These are phyloP conservation scores for Diphasiastrum complanatum DNA, from an alignment of 83 land plant genomes.

Conservation along the genomic window DNA sequence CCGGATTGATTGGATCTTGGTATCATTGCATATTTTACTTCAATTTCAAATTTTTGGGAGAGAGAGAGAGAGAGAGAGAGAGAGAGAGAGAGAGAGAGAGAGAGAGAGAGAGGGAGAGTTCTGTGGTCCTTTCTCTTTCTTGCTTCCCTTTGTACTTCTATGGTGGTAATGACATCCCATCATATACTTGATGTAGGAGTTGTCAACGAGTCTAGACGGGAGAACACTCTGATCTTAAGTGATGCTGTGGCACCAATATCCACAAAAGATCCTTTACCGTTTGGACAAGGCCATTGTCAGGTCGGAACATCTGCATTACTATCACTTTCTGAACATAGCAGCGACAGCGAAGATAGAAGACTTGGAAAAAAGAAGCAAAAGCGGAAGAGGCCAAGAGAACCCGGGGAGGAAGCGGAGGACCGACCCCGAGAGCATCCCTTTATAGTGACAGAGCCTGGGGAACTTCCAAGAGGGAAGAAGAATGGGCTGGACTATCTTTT, in stretches of 20 bases:
- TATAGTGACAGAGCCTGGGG: constrained; percentile 99
- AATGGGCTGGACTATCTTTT: constrained; percentile 92
- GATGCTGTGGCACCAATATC: constrained; percentile 13
- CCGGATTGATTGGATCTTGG: too few species aligned
- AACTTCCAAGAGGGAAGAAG: constrained; percentile 92
- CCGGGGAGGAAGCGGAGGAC: constrained; percentile 51
- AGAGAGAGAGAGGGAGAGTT: too few species aligned
- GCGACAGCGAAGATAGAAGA: constrained; percentile 18
- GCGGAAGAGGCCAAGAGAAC: constrained; percentile 32
- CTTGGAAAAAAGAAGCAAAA: constrained; percentile 31
- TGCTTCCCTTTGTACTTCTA: too few species aligned
- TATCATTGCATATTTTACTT: too few species aligned
- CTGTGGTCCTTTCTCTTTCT: too few species aligned
- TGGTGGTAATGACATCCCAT: too few species aligned
- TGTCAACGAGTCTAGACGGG: constrained; percentile 18
- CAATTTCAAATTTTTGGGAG: too few species aligned
- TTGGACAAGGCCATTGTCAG: constrained; percentile 5
- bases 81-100: too few species aligned
- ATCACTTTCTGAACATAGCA: constrained; percentile 26
- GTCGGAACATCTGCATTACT: constrained; percentile 21
- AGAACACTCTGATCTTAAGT: constrained; percentile 21
- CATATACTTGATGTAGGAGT: too few species aligned
- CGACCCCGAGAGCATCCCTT: constrained; percentile 94
- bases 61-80: too few species aligned
- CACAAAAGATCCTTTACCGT: constrained; percentile 18